Evolutionary conservation across 106 monocot genomes (phyloP), one percentile per base, ranked within the genome.

Genomic region (Hemerocallis citrina): DNA sequence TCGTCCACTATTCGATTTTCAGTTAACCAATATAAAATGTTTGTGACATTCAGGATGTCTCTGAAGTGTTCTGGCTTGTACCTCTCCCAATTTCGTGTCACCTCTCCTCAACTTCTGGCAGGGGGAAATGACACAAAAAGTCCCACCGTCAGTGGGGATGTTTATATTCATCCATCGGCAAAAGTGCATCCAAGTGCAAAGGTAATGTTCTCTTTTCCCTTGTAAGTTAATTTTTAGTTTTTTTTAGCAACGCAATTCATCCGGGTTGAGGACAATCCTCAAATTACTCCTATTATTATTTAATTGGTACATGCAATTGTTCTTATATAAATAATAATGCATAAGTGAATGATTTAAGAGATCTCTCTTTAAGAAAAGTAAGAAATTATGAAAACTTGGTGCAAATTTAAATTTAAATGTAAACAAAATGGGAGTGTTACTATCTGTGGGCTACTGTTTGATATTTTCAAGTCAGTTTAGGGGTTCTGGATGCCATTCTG

Each of bases 161-260:
- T 93, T 23, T 84, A 79, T 62, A 74, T 93, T 71, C 92, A 93
- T 79, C 88, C 92, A 61, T 93, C 92, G 17, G 92, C 92, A 16
- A 93, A 93, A 81, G 88, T 93, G 35, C 88, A 93, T 69, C 59
- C 84, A 42, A 88, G 69, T 57, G 78, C 92, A 36, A 93, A 88
- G 84, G 92, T 93, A 64, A 15, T 41, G 40, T 32, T 52, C 27
- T 49, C 39, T 0, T 44, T 6, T 63, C 14, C 13, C 6, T 42
- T n/a, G n/a, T n/a, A n/a, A n/a, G n/a, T n/a, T n/a, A n/a, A n/a
- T n/a, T 38, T 41, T 44, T 28, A 3, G 22, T 24, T 56, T 12
- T 49, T 5, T 23, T 1, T 27, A 15, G 39, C 7, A 59, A 23
- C 40, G 14, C 41, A 40, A 17, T 32, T 30, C 6, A 28, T 60